A percentile compares a stretch with the other conserved stretches of the same genome.
Evolutionary conservation across 306 rosid species (phyloP).

Genomic region (Quercus rubra): DNA sequence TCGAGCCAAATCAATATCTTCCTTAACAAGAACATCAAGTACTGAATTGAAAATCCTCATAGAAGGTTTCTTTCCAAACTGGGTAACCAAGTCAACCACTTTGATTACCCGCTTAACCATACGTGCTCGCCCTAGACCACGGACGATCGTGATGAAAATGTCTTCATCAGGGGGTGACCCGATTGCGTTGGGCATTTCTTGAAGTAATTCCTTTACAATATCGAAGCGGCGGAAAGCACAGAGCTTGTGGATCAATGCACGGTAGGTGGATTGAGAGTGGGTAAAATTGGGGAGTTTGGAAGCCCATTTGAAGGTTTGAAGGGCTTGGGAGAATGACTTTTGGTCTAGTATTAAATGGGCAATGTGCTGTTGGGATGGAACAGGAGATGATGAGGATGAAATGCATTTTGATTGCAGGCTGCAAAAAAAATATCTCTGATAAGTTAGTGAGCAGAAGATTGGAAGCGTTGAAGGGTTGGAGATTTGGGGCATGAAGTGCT

Average conservation of each 20-base stretch:
- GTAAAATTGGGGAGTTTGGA: constrained; percentile 47
- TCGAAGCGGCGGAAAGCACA: constrained; percentile 62
- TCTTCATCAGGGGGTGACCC: constrained; percentile 49
- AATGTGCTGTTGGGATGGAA: constrained; percentile 45
- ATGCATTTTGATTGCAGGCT: neutral
- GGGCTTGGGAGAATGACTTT: constrained; percentile 46
- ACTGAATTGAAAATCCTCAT: constrained; percentile 63
- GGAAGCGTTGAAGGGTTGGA: neutral
- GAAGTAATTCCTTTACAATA: constrained; percentile 64
- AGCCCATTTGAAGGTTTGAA: constrained; percentile 72
- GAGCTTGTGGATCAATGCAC: constrained; percentile 59
- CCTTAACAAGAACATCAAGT: constrained; percentile 68
- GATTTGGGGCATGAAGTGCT: constrained; percentile 1
- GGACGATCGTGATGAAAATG: constrained; percentile 42
- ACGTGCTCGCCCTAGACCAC: too few species aligned
- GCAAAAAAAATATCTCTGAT: constrained; percentile 1
- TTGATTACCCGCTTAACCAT: constrained; percentile 32
- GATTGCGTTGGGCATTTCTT: constrained; percentile 63
- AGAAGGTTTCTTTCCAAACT: constrained; percentile 45
- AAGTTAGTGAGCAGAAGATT: neutral
- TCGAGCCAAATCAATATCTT: constrained; percentile 74
- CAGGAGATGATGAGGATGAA: constrained; percentile 24
- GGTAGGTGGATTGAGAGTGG: constrained; percentile 68
- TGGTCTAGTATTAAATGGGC: constrained; percentile 55
- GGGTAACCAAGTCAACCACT: constrained; percentile 49